Base-by-base conservation (phyloP, 345 rosid genomes). In the Arabis alpina region DNA sequence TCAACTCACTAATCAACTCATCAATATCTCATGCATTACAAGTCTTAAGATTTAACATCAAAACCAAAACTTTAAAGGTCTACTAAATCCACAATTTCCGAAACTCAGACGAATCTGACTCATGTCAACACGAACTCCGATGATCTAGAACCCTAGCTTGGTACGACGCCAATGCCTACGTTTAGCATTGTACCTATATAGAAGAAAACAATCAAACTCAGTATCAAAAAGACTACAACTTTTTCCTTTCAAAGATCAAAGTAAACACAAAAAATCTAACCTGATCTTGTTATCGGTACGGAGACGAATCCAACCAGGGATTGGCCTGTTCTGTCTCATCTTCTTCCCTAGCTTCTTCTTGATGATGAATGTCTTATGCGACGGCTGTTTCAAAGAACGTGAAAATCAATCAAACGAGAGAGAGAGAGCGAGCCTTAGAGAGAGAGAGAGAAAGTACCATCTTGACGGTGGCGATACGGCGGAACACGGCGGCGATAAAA, bases 121-220 rank as follows among this genome's bases (percentile, higher is more conserved):
- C 50, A 44, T 37, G 19, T 13, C 45, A 56, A 63, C 5, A 23
- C 54, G 8, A 62, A 24, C 36, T 72, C 11, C 14, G 32, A 11
- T 28, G 71, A 2, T 37, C 79, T 75, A 73, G 75, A 73, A 77
- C 44, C 77, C 73, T 2, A 86, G 84, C 80, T 86, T 84, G 78
- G 91, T 82, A n/a, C 86, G 72, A 47, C 87, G 87, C 91, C 91
- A 86, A 58, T 86, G 88, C 70, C 90, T 84, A 56, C 90, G 88
- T 81, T 84, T 86, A 0, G 86, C 81, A 16, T 86, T 86, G 77
- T 82, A 82, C 83, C 91, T 86, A 24, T 23, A 2, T 4, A 37
- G n/a, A 51, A 60, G 66, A 43, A 28, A 53, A 32, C 73, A 54
- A 48, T 10, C 4, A 7, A 44, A 13, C 14, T 52, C 5, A 47